A percentile compares a stretch with the other conserved stretches of the same genome.
Conservation (phyloP, 306 rosid genomes). For the Senna tora region DNA sequence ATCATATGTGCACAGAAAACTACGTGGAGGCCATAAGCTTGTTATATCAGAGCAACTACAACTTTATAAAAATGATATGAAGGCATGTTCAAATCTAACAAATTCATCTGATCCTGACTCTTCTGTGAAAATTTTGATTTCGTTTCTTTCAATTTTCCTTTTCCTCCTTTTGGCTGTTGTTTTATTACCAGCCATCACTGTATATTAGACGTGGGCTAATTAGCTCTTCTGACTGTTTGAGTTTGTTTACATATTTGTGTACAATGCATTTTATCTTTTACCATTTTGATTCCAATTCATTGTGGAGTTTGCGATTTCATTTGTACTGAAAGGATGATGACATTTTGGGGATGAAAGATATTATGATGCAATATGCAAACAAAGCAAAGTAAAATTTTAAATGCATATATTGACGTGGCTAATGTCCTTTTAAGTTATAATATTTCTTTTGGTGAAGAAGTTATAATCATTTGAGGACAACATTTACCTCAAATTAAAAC, state of each 20-base stretch:
- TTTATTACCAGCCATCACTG: conserved; percentile 17
- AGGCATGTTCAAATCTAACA: conserved; percentile 19
- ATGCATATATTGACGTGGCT: no score
- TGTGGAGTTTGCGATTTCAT: background rate
- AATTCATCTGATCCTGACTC: background rate
- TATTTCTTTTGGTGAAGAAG: no score
- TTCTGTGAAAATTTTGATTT: background rate
- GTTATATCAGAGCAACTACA: no score
- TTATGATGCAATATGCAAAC: no score
- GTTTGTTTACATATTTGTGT: no score
- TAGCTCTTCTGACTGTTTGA: background rate
- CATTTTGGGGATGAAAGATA: background rate
- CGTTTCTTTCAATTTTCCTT: background rate
- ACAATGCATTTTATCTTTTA: background rate
- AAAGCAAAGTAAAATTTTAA: background rate
- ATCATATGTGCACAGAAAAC: conserved; percentile 85
- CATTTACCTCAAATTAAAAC: no score
- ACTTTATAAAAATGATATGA: conserved; percentile 21
- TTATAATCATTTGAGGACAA: no score
- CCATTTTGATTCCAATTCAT: background rate
- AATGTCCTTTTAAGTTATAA: no score
- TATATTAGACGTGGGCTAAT: conserved; percentile 6
- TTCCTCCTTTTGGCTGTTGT: conserved; percentile 6
- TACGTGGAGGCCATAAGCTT: conserved; percentile 87
- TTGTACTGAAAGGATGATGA: background rate